Conservation (phyloP, 164 flowering plant species). For the Echeveria elegans region DNA sequence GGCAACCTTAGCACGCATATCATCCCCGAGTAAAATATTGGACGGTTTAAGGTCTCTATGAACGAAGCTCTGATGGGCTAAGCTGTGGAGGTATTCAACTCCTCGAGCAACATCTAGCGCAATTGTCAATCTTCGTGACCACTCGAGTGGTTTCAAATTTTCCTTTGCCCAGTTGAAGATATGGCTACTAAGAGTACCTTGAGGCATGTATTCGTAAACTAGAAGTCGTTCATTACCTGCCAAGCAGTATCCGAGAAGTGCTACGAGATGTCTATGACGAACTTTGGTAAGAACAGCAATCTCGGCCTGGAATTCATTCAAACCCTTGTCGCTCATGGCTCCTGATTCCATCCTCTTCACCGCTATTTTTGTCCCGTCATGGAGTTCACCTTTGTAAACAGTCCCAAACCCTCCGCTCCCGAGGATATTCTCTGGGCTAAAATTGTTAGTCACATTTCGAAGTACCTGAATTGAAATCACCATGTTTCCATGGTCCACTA, state of each 20-base stretch:
- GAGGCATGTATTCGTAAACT: neutral
- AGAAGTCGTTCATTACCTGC: neutral
- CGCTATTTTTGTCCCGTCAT: neutral
- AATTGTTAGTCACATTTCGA: neutral
- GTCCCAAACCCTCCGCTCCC: neutral
- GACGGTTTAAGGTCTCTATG: neutral
- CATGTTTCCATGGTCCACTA: neutral
- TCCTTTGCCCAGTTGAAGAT: neutral
- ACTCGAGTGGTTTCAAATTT: neutral
- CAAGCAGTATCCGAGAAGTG: neutral
- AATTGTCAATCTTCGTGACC: neutral
- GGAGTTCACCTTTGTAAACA: neutral
- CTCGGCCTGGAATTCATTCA: neutral
- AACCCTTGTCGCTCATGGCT: neutral
- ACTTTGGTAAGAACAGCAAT: neutral
- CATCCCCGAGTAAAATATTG: neutral
- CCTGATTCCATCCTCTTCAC: neutral
- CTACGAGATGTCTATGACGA: neutral
- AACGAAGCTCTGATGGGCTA: neutral
- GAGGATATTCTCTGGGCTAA: neutral
- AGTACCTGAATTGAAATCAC: neutral
- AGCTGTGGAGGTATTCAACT: neutral
- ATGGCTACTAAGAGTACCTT: neutral
- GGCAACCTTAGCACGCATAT: neutral
- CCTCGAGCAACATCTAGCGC: neutral